These are phyloP conservation scores for Capsella rubella DNA, from an alignment of 441 rosid genomes.

Conservation along the genomic window DNA sequence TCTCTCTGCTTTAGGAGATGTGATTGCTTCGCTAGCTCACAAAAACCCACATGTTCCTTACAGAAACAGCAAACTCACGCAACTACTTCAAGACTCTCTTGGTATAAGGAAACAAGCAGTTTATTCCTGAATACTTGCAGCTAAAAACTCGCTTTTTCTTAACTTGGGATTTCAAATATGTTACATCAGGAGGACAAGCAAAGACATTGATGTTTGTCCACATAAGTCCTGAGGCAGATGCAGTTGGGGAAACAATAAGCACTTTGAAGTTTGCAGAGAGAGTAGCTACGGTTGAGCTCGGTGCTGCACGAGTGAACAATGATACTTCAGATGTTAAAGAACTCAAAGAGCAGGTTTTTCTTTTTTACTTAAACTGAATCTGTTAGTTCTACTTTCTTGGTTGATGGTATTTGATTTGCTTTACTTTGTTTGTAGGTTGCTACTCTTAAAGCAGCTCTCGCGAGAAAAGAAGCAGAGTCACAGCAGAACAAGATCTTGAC, in stretches of 20 bases:
- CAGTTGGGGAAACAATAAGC: conserved; percentile 84
- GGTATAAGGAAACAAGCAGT: conserved; percentile 52
- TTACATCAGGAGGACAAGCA: conserved; percentile 83
- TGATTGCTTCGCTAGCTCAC: conserved; percentile 89
- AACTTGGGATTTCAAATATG: conserved; percentile 23
- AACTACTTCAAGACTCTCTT: conserved; percentile 88
- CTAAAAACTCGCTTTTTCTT: conserved; percentile 23
- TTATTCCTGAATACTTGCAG: conserved; percentile 9
- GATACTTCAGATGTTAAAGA: conserved; percentile 77
- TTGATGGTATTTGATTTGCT: conserved; percentile 22
- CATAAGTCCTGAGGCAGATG: conserved; percentile 84
- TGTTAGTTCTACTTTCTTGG: conserved; percentile 13
- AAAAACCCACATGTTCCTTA: conserved; percentile 90
- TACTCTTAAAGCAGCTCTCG: conserved; percentile 82
- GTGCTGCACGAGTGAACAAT: conserved; percentile 85
- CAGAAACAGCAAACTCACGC: conserved; percentile 93
- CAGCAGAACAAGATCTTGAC: conserved; percentile 55
- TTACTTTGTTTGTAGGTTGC: conserved; percentile 62
- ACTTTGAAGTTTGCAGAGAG: conserved; percentile 93
- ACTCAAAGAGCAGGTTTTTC: conserved; percentile 74
- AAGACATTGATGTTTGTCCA: conserved; percentile 95
- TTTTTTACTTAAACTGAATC: conserved; percentile 12
- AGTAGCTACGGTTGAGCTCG: conserved; percentile 89
- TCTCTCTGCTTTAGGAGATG: conserved; percentile 94
- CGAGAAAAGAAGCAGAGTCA: conserved; percentile 69